These are phyloP conservation scores for Boletus reticulatus DNA, from an alignment of 768 basidiomycete species.

Conservation along the genomic window DNA sequence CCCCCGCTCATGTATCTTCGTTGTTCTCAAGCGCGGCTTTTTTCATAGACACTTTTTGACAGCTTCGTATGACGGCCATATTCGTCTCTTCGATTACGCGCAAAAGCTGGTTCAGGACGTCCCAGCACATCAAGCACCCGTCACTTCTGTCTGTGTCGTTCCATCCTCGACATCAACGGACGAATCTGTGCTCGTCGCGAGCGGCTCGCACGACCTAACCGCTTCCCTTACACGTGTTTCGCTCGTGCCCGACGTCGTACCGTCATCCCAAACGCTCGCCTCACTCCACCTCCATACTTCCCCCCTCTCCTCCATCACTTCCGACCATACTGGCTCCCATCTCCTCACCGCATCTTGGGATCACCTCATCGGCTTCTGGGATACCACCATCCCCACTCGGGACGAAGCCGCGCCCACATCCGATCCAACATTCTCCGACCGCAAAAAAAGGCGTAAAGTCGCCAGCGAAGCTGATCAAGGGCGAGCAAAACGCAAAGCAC, in stretches of 20 bases:
- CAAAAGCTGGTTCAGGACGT: conserved; percentile 52
- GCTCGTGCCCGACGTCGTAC: conserved; percentile 2
- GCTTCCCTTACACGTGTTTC: conserved; percentile 48
- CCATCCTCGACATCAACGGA: conserved; percentile 31
- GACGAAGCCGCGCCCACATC: conserved; percentile 53
- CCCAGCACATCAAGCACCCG: conserved; percentile 58
- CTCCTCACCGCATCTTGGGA: conserved; percentile 91
- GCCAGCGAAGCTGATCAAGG: conserved; percentile 28
- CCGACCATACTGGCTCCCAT: conserved; percentile 53
- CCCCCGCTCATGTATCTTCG: background rate
- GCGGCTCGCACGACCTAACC: conserved; percentile 77
- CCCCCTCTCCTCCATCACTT: conserved; percentile 68
- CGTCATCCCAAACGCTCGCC: conserved; percentile 36
- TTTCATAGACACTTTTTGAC: conserved; percentile 63
- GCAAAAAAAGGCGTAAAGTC: conserved; percentile 65
- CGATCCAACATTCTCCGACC: conserved; percentile 12
- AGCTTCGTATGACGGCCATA: conserved; percentile 75
- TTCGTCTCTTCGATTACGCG: conserved; percentile 74
- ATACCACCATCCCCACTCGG: conserved; percentile 52
- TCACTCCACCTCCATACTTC: conserved; percentile 83
- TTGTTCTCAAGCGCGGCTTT: background rate
- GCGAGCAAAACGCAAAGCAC: conserved; percentile 59
- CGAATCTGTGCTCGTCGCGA: conserved; percentile 50
- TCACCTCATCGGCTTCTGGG: conserved; percentile 79
- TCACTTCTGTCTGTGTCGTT: conserved; percentile 62